phyloP scores from a whole-genome alignment of 306 rosid species.

The Carpinus fangiana region DNA sequence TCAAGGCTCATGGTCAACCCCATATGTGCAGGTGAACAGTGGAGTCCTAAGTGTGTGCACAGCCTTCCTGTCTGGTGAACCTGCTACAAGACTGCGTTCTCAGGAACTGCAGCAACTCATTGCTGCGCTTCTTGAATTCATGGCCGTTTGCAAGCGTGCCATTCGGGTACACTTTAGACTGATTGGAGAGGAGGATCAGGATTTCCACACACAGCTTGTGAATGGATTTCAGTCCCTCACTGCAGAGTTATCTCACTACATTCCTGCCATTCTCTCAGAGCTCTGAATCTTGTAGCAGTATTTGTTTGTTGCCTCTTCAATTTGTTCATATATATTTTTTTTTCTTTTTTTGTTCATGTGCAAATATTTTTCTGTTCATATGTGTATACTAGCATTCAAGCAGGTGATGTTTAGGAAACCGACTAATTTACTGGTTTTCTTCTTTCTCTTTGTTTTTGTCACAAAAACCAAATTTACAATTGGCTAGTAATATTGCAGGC shows the following conservation, averaged over 20 bases:
- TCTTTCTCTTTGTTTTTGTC: background rate
- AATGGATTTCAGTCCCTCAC: constrained; percentile 96
- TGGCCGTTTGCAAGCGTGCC: constrained; percentile 99
- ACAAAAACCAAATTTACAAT: too few relatives aligned
- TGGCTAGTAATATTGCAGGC: too few relatives aligned
- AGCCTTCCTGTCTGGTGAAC: constrained; percentile 96
- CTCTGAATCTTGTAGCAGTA: constrained; percentile 44
- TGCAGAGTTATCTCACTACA: constrained; percentile 92
- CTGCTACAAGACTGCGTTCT: constrained; percentile 90
- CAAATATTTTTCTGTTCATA: constrained; percentile 33
- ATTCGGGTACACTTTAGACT: constrained; percentile 89
- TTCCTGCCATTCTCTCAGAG: constrained; percentile 96
- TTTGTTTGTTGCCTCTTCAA: constrained; percentile 28
- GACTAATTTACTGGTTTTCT: background rate
- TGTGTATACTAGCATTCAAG: background rate
- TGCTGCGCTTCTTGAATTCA: constrained; percentile 95
- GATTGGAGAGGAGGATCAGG: constrained; percentile 98
- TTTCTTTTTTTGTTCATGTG: constrained; percentile 18
- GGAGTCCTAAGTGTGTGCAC: constrained; percentile 98
- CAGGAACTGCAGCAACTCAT: constrained; percentile 98
- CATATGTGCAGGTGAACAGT: constrained; percentile 77
- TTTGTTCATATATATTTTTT: constrained; percentile 39
- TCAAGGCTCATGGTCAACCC: constrained; percentile 19
- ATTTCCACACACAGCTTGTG: constrained; percentile 96
- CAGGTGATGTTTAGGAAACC: background rate